Base-by-base conservation (phyloP, 257 asterid species). In the Scutellaria galericulata region DNA sequence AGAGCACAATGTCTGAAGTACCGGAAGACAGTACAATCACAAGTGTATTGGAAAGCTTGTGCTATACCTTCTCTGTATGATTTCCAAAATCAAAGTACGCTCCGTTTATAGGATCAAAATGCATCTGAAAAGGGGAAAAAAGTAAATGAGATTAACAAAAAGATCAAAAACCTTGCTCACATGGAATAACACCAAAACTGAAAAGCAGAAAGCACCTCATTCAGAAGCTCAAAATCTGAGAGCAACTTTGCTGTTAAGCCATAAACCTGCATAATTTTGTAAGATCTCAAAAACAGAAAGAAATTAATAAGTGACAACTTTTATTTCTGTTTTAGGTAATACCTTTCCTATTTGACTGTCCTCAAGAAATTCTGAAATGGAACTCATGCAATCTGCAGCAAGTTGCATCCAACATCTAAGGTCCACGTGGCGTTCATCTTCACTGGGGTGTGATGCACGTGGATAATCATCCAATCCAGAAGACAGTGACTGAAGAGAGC, bases 401-500 rank as follows among this genome's bases (percentile, higher is more conserved):
- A 95, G 90, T 72, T 80, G 89, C 97, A 92, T 90, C 99, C 99
- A 95, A 84, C 99, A 95, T 83, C 99, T 87, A 83, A 95, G 98
- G 86, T 95, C 99, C 79, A 95, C 78, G 63, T 95, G 99, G 31
- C 97, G 94, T 78, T 95, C 99, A 69, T 90, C 98, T 70, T 85
- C 88, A 73, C 86, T 87, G 70, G 98, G 99, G 80, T 95, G 99
- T 69, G 99, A 92, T 75, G 99, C 99, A 66, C 99, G 96, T 55
- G 99, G 99, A 86, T 95, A 95, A 79, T 95, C 99, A 83, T 95
- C 98, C 79, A 95, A 77, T 66, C 99, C 99, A 86, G 99, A 92
- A 70, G 98, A 92, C 56, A 95, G 80, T 12, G 97, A 82, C 99
- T 88, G 90, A 52, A 69, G 40, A 79, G 52, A 77, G 62, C 59